Evolutionary conservation across 371 early-diverging fungal genomes (phyloP).

Genomic region (Zychaea mexicana): DNA sequence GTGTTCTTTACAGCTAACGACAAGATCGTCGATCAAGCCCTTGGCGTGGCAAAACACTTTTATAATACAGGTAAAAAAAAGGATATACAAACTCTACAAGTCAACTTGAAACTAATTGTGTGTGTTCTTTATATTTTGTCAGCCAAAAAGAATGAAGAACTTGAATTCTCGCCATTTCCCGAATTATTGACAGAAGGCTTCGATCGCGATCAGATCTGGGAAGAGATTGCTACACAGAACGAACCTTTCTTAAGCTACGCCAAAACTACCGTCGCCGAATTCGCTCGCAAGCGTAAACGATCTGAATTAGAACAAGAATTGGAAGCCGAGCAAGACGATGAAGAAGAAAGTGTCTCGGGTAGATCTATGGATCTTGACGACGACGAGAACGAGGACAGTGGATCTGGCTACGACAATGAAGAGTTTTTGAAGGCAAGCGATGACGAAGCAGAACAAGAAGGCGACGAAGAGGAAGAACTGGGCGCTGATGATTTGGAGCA

Average conservation of each 20-base stretch:
- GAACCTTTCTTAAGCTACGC: constrained; percentile 76
- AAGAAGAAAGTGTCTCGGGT: constrained; percentile 30
- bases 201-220: constrained; percentile 92
- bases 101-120: neutral
- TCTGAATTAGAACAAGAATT: constrained; percentile 15
- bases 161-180: constrained; percentile 53
- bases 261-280: constrained; percentile 43
- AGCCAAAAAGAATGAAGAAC: constrained; percentile 54
- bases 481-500: neutral
- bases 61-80: constrained; percentile 54
- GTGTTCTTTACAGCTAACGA: constrained; percentile 47
- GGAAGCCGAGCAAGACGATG: constrained; percentile 27
- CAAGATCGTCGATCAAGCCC: constrained; percentile 35
- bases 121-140: neutral
- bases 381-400: constrained; percentile 26
- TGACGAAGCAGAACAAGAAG: constrained; percentile 4
- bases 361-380: constrained; percentile 21
- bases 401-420: constrained; percentile 26
- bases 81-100: too few relatives aligned
- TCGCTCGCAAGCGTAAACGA: constrained; percentile 14
- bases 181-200: constrained; percentile 77
- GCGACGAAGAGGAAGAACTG: neutral
- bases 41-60: constrained; percentile 51
- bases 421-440: neutral
- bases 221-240: constrained; percentile 86